Evolutionary conservation across 805 yeast species (phyloP), one percentile per base, ranked within the genome.

Genomic region (Danielia reshetovae): DNA sequence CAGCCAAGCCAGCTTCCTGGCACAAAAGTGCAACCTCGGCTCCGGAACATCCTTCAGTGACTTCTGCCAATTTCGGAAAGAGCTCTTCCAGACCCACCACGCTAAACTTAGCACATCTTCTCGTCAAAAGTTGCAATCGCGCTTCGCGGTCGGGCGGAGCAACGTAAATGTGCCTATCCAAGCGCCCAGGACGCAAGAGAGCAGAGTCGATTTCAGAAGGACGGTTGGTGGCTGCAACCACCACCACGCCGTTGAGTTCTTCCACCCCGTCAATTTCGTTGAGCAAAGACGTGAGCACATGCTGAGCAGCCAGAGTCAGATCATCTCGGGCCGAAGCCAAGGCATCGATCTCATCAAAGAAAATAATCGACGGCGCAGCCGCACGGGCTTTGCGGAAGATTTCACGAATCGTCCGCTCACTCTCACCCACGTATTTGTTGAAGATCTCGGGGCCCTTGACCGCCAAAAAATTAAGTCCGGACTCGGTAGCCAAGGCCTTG

Each of bases 181-280:
- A 68, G 55, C 99, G 75, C 0, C 99, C 99, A 0, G 99, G 98
- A 51, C 99, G 77, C 54, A 93, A 66, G 37, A 93, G 65, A 0
- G 98, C 98, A 0, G 96, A 74, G 54, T 93, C 98, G 28, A 93
- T 87, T 17, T 84, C 83, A 30, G 87, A 88, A 0, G 99, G 99
- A 50, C 96, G 71, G 56, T 93, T 93, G 0, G 99, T 93, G 7
- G 98, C 98, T 2, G 96, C 98, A 18, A 93, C 82, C 8, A 93
- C 81, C 2, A 88, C 85, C 4, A 93, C 98, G 3, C 96, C 97
- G 33, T 83, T 85, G 47, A 93, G 64, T 41, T 89, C 95, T 58
- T 93, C 99, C 12, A 93, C 90, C 53, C 99, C 99, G 56, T 93
- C 99, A 49, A 93, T 85, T 59, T 93, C 99, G 52, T 90, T 93